Conservation (phyloP, 176 grass and related monocot genomes). For the Rhynchospora tenuis region DNA sequence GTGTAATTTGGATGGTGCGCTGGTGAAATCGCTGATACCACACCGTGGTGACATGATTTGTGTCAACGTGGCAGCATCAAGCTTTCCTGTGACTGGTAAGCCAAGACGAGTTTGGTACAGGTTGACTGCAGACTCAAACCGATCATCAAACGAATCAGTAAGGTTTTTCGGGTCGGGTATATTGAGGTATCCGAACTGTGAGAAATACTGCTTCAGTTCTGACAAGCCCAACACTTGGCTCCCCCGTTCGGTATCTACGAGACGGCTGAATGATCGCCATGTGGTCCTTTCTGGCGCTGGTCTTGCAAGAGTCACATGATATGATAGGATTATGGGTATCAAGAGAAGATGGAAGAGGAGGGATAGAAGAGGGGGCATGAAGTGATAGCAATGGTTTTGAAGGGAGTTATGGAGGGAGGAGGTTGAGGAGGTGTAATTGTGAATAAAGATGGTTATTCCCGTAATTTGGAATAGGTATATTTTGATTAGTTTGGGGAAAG, state of each 20-base stretch:
- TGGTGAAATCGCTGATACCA: constrained; percentile 41
- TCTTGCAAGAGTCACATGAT: neutral
- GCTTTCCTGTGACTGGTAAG: constrained; percentile 55
- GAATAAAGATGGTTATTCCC: constrained; percentile 19
- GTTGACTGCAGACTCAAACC: constrained; percentile 50
- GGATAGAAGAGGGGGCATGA: constrained; percentile 16
- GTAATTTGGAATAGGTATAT: constrained; percentile 12
- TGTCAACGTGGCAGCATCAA: constrained; percentile 34
- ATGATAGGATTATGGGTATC: constrained; percentile 8
- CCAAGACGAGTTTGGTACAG: constrained; percentile 57
- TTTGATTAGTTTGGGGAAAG: constrained; percentile 26
- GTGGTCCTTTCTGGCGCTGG: neutral
- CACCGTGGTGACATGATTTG: constrained; percentile 24
- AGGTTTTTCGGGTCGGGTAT: neutral
- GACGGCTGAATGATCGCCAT: constrained; percentile 53
- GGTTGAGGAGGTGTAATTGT: neutral
- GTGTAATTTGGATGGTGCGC: constrained; percentile 4
- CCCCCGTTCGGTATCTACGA: constrained; percentile 51
- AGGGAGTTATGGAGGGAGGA: constrained; percentile 2
- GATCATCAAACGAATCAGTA: constrained; percentile 62
- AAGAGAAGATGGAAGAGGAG: neutral
- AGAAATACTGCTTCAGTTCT: constrained; percentile 67
- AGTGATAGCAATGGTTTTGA: constrained; percentile 11
- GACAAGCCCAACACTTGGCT: constrained; percentile 43
- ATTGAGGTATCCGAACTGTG: constrained; percentile 67